Evolutionary conservation across 2,329 filamentous ascomycete genomes (phyloP).

Genomic region (Diaporthe longicolla): DNA sequence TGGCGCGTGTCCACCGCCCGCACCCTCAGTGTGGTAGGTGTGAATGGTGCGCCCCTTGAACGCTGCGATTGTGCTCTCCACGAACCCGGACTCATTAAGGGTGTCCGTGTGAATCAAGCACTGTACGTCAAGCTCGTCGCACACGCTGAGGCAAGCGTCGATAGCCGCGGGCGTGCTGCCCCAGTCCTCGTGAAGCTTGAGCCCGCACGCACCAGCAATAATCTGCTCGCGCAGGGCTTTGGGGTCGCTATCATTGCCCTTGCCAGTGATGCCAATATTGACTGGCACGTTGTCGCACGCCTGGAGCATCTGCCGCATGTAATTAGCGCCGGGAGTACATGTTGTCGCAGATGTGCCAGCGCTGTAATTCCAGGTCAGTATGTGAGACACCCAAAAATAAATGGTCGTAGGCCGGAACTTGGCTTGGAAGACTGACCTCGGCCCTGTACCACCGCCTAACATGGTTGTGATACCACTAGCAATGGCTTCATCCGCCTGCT

Average conservation of each 20-base stretch:
- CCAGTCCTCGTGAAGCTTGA: slow-evolving; percentile 98
- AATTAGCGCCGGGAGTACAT: slow-evolving; percentile 87
- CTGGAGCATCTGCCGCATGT: slow-evolving; percentile 91
- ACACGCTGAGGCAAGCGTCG: slow-evolving; percentile 86
- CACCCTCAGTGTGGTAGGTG: slow-evolving; percentile 97
- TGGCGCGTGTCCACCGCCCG: slow-evolving; percentile 93
- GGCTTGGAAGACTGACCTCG: slow-evolving; percentile 69
- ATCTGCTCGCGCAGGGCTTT: slow-evolving; percentile 83
- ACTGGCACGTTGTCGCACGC: slow-evolving; percentile 85
- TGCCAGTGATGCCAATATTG: slow-evolving; percentile 92
- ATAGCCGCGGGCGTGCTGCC: slow-evolving; percentile 92
- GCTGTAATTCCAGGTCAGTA: slow-evolving; percentile 55
- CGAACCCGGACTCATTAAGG: slow-evolving; percentile 96
- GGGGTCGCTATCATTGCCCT: slow-evolving; percentile 87
- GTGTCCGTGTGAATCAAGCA: slow-evolving; percentile 97
- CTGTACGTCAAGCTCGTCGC: slow-evolving; percentile 92
- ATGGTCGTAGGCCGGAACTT: not conserved
- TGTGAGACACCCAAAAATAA: slow-evolving; percentile 4
- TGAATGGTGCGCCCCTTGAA: slow-evolving; percentile 92
- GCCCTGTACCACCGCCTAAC: slow-evolving; percentile 91
- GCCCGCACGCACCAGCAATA: slow-evolving; percentile 85
- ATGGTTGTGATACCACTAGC: slow-evolving; percentile 91
- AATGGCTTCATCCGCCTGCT: slow-evolving; percentile 87
- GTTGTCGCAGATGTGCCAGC: slow-evolving; percentile 93
- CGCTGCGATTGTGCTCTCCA: slow-evolving; percentile 89